Base-by-base conservation (phyloP, 495 filamentous ascomycete species). In the Penicillium steckii region DNA sequence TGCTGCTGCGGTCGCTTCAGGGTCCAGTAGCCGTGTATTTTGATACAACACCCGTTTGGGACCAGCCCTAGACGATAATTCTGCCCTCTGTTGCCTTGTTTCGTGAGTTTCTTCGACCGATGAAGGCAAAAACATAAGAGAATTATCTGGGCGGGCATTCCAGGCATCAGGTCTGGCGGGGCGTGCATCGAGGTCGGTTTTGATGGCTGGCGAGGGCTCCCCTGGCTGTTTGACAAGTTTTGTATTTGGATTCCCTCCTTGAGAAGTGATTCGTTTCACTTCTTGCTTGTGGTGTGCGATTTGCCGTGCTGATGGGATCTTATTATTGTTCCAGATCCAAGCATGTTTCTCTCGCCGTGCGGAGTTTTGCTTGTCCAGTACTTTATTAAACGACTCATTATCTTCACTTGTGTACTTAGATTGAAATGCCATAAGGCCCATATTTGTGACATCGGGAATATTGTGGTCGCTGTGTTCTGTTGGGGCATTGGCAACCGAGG, bases 371-470 rank as follows among this genome's bases (percentile, higher is more conserved):
- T 87, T 90, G 71, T 98, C 94, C 10, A 98, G 73, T 1, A 97
- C 76, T 60, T 86, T 87, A 70, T 95, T 93, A 75, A 98, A 97
- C 44, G 85, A 90, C 60, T 96, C 93, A 62, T 97, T 97, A 67
- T 98, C 94, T 70, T 98, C 94, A 57, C 88, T 94, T 4, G 92
- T 97, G 68, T 96, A 97, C 60, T 89, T 90, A 5, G 88, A 79
- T 58, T 97, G 94, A 60, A 97, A 98, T 3, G 86, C 82, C 42
- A 83, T 77, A 8, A 98, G 80, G 42, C 85, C 88, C 71, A 97
- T 84, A 60, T 84, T 87, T 10, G 87, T 87, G 2, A 73, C 72
- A 66, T 97, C 89, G 25, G 92, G 75, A n/a, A 75, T 65, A 42
- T 76, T 73, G 60, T 71, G 75, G 29, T 70, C 61, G 17, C 23